Evolutionary conservation across 2,329 filamentous ascomycete species (phyloP), one percentile per base, ranked within the genome.

Genomic region (Lasiodiplodia sp.): DNA sequence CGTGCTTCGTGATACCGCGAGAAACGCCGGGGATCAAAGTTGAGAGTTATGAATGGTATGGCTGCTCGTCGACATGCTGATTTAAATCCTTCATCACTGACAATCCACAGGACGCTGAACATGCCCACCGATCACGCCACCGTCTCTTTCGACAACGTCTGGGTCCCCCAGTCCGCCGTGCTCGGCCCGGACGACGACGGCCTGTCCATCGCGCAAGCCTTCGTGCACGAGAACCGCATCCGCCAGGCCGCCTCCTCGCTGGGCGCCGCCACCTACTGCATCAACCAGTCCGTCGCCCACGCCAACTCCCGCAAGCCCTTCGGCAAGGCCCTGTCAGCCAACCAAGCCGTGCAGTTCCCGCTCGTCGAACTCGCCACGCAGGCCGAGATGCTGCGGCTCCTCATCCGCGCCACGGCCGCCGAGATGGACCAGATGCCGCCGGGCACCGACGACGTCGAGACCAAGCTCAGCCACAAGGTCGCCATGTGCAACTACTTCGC

Each of bases 41-140:
- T 8, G 82, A 85, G 56, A 87, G 85, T 47, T 90, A 88, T 71
- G 85, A 90, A 76, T 90, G 87, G 79, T 80, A 66, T 49, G 73
- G 71, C 28, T 3, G 2, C 25, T 28, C 25, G 25, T 28, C 3
- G 25, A 4, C 10, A 21, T n/a, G 2, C 16, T 31, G 5, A 4
- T 38, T 12, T 55, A 7, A 34, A 2, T 10, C 31, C 14, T 18
- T 5, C 52, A 49, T 47, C n/a, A n/a, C 21, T 37, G 40, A 23
- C 56, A 6, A 6, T 21, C 4, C 31, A 12, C 56, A 81, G 79
- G 86, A 90, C 87, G 1, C 83, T 90, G 65, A 90, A 90, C 72
- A 90, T 90, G 87, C 87, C 87, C 0, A 90, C 88, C 6, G 88
- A 90, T 74, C 88, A 90, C 73, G 88, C 88, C 2, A 90, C 87